These are phyloP conservation scores for Canavalia gladiata DNA, from an alignment of 306 rosid species.

Conservation along the genomic window DNA sequence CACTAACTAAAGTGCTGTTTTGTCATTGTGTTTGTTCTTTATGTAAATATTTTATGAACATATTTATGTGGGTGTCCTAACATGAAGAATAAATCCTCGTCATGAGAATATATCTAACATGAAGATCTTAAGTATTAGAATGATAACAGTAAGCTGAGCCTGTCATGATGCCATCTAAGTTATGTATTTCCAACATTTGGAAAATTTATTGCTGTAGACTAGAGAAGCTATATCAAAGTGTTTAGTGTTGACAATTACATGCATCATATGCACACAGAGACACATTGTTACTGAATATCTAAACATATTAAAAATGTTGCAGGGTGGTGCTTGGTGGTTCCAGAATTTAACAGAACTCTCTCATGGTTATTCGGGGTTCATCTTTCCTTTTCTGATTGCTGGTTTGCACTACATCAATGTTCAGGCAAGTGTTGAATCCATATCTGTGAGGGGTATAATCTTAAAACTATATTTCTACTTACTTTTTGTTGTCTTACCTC, in stretches of 20 bases:
- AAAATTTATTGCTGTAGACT: constrained; percentile 29
- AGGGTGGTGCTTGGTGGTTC: constrained; percentile 98
- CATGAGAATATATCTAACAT: constrained; percentile 29
- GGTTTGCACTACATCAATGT: constrained; percentile 76
- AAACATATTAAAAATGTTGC: constrained; percentile 50
- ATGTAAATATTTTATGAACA: constrained; percentile 35
- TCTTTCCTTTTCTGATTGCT: constrained; percentile 80
- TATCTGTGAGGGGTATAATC: constrained; percentile 8
- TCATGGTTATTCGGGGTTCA: constrained; percentile 75
- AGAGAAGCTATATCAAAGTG: constrained; percentile 18
- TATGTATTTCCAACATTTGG: constrained; percentile 25
- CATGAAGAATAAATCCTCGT: constrained; percentile 28
- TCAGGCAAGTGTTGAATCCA: constrained; percentile 67
- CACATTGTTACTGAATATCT: constrained; percentile 26
- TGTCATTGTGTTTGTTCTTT: constrained; percentile 21
- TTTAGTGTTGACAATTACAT: constrained; percentile 20
- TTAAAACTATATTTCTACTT: constrained; percentile 36
- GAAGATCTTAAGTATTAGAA: constrained; percentile 36
- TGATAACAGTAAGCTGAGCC: constrained; percentile 4
- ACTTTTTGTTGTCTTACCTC: constrained; percentile 30
- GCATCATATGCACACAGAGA: constrained; percentile 17
- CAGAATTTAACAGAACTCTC: constrained; percentile 80
- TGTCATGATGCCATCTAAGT: constrained; percentile 29
- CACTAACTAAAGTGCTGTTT: constrained; percentile 38
- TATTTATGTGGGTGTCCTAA: constrained; percentile 19